phyloP scores from a whole-genome alignment of 2,329 filamentous ascomycete genomes.

The Cytospora schulzeri region DNA sequence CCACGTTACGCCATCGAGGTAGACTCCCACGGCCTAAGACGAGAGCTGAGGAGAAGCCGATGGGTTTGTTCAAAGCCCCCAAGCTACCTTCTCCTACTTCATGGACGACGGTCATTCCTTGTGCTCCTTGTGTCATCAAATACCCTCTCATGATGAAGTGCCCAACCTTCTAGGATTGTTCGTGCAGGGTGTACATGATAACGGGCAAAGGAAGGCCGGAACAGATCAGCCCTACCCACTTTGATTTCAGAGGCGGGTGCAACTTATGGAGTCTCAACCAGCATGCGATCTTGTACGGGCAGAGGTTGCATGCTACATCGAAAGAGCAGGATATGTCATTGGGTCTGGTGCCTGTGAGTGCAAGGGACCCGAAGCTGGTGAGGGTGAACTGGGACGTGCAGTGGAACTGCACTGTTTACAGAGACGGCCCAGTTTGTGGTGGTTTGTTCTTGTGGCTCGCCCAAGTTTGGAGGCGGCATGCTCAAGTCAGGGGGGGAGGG shows the following conservation, averaged over 20 bases:
- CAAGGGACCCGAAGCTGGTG: slow-evolving; percentile 40
- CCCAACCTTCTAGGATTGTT: slow-evolving; percentile 42
- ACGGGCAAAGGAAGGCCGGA: slow-evolving; percentile 39
- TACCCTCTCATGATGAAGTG: slow-evolving; percentile 44
- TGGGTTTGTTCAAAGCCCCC: slow-evolving; percentile 44
- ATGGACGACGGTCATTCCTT: slow-evolving; percentile 50
- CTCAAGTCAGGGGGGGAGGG: slow-evolving; percentile 43
- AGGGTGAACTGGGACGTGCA: slow-evolving; percentile 48
- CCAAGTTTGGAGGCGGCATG: slow-evolving; percentile 46
- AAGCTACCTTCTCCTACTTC: slow-evolving; percentile 46
- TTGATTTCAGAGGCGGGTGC: slow-evolving; percentile 43
- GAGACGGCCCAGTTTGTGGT: slow-evolving; percentile 49
- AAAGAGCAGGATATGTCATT: slow-evolving; percentile 34
- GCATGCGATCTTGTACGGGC: slow-evolving; percentile 44
- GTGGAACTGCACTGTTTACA: slow-evolving; percentile 49
- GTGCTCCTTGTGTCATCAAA: slow-evolving; percentile 43
- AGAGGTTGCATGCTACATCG: slow-evolving; percentile 39
- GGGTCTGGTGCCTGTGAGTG: slow-evolving; percentile 27
- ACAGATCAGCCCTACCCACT: slow-evolving; percentile 45
- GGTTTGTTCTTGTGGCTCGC: slow-evolving; percentile 46
- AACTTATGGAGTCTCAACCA: slow-evolving; percentile 44
- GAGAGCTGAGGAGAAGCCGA: slow-evolving; percentile 44
- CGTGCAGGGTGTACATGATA: neutral
- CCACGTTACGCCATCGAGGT: slow-evolving; percentile 52
- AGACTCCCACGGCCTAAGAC: slow-evolving; percentile 49